phyloP scores from a whole-genome alignment of 805 yeast genomes.

The Barnettozyma sucrosica region DNA sequence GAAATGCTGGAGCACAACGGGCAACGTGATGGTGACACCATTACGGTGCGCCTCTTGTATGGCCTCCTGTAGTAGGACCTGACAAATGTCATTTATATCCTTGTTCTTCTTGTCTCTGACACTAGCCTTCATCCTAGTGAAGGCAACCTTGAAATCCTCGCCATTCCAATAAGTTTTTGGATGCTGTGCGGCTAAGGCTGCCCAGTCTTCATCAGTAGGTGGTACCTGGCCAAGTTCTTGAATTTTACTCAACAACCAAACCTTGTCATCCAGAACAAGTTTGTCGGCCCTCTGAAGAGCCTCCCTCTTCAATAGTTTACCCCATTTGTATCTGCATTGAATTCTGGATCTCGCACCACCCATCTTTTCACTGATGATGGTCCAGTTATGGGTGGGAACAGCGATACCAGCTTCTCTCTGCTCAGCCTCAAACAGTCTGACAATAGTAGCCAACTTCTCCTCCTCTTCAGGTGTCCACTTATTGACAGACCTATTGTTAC shows the following conservation, averaged over 20 bases:
- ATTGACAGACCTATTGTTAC: constrained; percentile 63
- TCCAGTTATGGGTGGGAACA: constrained; percentile 72
- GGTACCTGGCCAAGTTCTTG: constrained; percentile 38
- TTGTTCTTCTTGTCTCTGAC: constrained; percentile 44
- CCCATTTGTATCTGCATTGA: constrained; percentile 96
- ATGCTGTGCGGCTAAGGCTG: constrained; percentile 42
- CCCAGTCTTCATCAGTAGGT: constrained; percentile 48
- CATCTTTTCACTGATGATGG: constrained; percentile 83
- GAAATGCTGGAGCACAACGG: constrained; percentile 20
- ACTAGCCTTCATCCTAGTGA: constrained; percentile 50
- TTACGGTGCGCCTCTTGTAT: constrained; percentile 16
- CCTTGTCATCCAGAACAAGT: constrained; percentile 41
- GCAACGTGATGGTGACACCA: constrained; percentile 16
- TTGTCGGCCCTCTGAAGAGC: constrained; percentile 38
- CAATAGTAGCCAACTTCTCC: constrained; percentile 46
- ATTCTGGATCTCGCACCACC: constrained; percentile 84
- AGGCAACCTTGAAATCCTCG: constrained; percentile 54
- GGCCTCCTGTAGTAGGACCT: constrained; percentile 21
- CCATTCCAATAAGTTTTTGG: constrained; percentile 49
- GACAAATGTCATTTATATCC: constrained; percentile 30
- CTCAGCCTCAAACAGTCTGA: constrained; percentile 41
- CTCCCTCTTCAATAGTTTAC: constrained; percentile 64
- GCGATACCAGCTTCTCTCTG: constrained; percentile 22
- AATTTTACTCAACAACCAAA: constrained; percentile 43
- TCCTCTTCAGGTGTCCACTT: constrained; percentile 82